Evolutionary conservation across 305 asterid species (phyloP).

Genomic region (Coffea humblotiana): DNA sequence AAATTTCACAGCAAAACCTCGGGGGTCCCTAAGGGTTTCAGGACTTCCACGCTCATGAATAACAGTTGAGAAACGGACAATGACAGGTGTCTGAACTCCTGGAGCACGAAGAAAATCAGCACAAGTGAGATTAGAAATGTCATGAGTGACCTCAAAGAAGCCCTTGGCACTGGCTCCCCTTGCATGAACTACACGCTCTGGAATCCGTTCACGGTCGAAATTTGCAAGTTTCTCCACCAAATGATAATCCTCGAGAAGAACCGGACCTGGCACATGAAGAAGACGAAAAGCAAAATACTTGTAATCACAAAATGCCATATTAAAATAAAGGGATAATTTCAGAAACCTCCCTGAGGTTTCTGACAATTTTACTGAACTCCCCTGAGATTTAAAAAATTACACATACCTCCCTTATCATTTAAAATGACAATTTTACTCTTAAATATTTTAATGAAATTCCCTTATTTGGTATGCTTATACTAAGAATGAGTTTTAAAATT

Average conservation of each 20-base stretch:
- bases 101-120: slow-evolving; percentile 95
- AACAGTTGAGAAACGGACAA: slow-evolving; percentile 85
- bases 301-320: background rate
- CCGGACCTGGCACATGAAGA: slow-evolving; percentile 54
- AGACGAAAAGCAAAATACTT: background rate
- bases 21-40: slow-evolving; percentile 88
- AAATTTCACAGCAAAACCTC: slow-evolving; percentile 92
- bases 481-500: too few relatives aligned
- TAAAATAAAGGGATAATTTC: too few relatives aligned
- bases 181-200: slow-evolving; percentile 93
- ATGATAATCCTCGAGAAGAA: slow-evolving; percentile 91
- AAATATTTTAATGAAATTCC: too few relatives aligned
- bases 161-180: slow-evolving; percentile 99
- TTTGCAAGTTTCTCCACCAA: slow-evolving; percentile 89
- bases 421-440: too few relatives aligned
- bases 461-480: too few relatives aligned
- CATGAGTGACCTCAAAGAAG: slow-evolving; percentile 93
- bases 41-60: slow-evolving; percentile 99
- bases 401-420: too few relatives aligned
- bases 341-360: background rate
- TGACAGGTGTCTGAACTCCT: slow-evolving; percentile 85
- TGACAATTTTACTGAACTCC: too few relatives aligned
- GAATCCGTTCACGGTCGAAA: slow-evolving; percentile 88
- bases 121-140: slow-evolving; percentile 75
- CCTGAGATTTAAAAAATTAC: too few relatives aligned